Base-by-base conservation (phyloP, 1,284 basidiomycete species). In the Peniophora sp. region DNA sequence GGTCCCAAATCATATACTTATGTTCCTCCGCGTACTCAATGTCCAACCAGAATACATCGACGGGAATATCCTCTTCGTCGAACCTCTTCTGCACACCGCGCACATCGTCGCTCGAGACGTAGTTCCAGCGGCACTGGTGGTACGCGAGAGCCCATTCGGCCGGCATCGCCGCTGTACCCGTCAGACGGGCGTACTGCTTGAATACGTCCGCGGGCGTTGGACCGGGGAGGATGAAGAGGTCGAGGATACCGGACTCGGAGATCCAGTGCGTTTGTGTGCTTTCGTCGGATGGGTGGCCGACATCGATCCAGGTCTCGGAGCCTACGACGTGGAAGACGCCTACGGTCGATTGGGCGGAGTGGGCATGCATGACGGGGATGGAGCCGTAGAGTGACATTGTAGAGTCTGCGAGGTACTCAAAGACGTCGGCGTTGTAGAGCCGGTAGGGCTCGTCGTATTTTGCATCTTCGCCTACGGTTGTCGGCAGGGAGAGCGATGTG, bases 91-190 rank as follows among this genome's bases (percentile, higher is more conserved):
- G 88, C 6, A 98, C 93, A n/a, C 79, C 76, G 17, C 93, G 78
- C 3, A 99, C 78, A 64, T 99, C 97, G 11, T 88, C 83, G 47
- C 92, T 87, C 64, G 85, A 91, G 57, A 97, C 78, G 63, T 99
- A 99, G 69, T 99, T 99, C 97, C 97, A 99, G 44, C 97, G 77
- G 67, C 94, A 98, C 66, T 99, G 96, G 68, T 99, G 96, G 65
- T 99, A 96, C 0, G 86, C 96, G 48, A 97, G 77, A 24, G 92
- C 83, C 81, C 93, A 98, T 47, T 91, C 81, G 3, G 93, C 87
- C 0, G 97, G 97, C 15, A 99, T 73, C 1, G 86, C 83, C 0
- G 91, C 84, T 0, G 88, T 82, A 2, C 97, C 96, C 0, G 94
- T 96, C 32, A 98, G 76, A 20, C 73, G 66, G 0, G 92, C 79